Evolutionary conservation across 768 basidiomycete genomes (phyloP), one percentile per base, ranked within the genome.

Genomic region (Coprinopsis marcescibilis): DNA sequence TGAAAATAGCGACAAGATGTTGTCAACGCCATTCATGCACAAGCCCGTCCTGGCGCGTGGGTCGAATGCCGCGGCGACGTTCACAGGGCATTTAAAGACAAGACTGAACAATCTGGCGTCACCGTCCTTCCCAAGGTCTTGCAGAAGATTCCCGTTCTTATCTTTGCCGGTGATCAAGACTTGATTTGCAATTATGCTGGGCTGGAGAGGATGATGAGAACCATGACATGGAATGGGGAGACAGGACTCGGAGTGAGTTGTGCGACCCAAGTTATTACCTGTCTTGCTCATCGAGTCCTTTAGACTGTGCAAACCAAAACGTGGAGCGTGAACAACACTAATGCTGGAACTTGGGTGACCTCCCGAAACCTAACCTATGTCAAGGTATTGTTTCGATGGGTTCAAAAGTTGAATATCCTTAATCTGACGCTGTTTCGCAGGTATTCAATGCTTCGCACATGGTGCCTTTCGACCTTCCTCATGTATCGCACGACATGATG

Each of bases 161-260:
- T 99, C 37, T 99, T 96, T 56, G 91, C 82, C 0, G 96, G 96
- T 4, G 93, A 96, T 61, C 89, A 97, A 63, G 96, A 98, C 62
- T 68, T 93, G 34, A 96, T 99, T 52, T 98, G 96, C 70, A 98
- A 98, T 63, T 86, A 96, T 62, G 72, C 94, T 43, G 96, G 96
- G 3, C 71, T 91, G 50, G 93, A 97, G 65, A 76, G 75, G 48
- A 81, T 88, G 76, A 87, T 97, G 38, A 81, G 85, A 52, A 68
- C 75, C 23, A 69, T 99, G 73, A 73, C 75, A 2, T 99, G 95
- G 95, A 85, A 81, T 48, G 93, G 92, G 1, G 82, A 64, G 27
- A 82, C 70, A 4, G 95, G 96, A 1, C 74, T 96, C 30, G 87
- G 86, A 34, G 93, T 95, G 52, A 59, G 85, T 71, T 5, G 32